Conservation (phyloP, 139 green algal species). For the Chlamydomonas sp. region DNA sequence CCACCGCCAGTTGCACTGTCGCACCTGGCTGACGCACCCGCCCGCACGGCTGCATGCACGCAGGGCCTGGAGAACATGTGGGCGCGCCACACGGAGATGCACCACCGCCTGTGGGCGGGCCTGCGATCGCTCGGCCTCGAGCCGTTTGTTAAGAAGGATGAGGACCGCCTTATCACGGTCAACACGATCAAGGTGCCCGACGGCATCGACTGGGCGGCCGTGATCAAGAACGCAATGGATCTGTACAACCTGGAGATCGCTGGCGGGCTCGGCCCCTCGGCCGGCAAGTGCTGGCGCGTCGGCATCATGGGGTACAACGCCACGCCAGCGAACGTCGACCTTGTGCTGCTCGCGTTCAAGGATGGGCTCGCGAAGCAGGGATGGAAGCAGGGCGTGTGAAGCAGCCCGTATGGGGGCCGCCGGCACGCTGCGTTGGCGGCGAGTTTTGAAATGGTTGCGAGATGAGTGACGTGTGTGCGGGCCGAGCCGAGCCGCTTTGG, state of each 20-base stretch:
- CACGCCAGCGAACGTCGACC: constrained; percentile 60
- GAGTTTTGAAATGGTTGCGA: too few species aligned
- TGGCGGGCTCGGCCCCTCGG: constrained; percentile 64
- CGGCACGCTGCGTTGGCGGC: too few species aligned
- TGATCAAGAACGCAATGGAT: constrained; percentile 78
- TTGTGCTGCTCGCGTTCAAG: constrained; percentile 71
- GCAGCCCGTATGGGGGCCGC: too few species aligned
- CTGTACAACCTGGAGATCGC: constrained; percentile 46
- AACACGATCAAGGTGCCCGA: constrained; percentile 90
- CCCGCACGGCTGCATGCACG: too few species aligned
- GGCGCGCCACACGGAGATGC: constrained; percentile 51
- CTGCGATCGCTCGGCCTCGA: constrained; percentile 67
- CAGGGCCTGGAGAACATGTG: constrained; percentile 55
- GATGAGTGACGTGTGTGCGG: too few species aligned
- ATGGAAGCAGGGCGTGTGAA: too few species aligned
- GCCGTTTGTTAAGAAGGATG: constrained; percentile 64
- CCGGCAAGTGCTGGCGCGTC: constrained; percentile 66
- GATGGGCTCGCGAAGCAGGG: constrained; percentile 76
- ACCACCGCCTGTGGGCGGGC: constrained; percentile 68
- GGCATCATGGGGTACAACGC: constrained; percentile 87
- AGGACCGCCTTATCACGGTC: constrained; percentile 72
- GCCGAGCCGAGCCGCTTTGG: too few species aligned
- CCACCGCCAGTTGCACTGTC: background rate
- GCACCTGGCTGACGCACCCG: background rate
- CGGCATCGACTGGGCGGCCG: constrained; percentile 66